Evolutionary conservation across 352 stramenopile species (phyloP), one percentile per base, ranked within the genome.

Genomic region (Globisporangium sylvaticum): DNA sequence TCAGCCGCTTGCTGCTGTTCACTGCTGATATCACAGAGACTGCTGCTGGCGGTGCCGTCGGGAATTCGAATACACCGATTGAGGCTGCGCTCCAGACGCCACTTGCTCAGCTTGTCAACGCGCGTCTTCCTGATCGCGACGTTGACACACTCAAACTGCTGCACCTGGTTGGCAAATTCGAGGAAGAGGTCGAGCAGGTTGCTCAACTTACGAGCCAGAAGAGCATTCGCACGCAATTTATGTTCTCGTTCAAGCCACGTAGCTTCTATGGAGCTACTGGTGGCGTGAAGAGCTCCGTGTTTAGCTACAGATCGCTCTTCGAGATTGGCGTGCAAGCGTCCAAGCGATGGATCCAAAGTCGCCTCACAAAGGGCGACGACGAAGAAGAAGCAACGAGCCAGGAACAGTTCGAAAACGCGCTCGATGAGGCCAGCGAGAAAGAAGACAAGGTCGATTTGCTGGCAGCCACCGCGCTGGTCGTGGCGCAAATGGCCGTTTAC

Each of bases 1-100:
- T 89, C 12, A 74, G 73, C 9, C 81, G 76, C 4, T 32, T 89
- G 9, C 31, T 88, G 27, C 25, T 89, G n/a, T 81, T 89, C 39
- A 78, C 66, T 4, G 76, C 75, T 24, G 73, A 79, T 56, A 12
- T 65, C 15, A 18, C 29, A 52, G 8, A 54, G 46, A 10, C 52
- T 75, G 10, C 54, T 44, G 54, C 54, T 22, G 20, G 3, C 44
- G 25, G 0, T 27, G 24, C 1, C 25, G 53, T 4, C 15, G 22
- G 9, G 66, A 42, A 14, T 74, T 25, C 31, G 63, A 44, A 48
- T 14, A 7, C 27, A 54, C 54, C 56, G 54, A 2, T 56, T 73
- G 2, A 25, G 6, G 34, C 62, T 9, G 50, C 37, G 14, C 37
- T 70, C 6, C 42, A 24, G 20, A 24, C 29, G 9, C 66, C 66